A percentile compares a stretch with the other conserved stretches of the same genome.
These are phyloP conservation scores for Penicillium antarcticum DNA, from an alignment of 495 filamentous ascomycete genomes.

Conservation along the genomic window DNA sequence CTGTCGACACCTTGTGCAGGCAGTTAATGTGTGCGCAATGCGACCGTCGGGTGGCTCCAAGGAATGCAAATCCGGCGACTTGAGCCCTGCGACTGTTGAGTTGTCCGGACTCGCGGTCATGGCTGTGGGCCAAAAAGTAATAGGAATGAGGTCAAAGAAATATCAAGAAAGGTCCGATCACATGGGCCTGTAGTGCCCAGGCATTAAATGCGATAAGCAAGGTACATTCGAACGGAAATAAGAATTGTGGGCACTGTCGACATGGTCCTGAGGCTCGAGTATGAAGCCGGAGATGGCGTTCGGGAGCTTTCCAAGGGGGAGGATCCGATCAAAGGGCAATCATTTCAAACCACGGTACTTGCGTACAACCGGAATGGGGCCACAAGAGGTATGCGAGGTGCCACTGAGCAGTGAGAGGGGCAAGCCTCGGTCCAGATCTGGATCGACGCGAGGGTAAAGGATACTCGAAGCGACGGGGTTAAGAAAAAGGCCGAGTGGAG, in stretches of 20 bases:
- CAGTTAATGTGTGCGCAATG: constrained; percentile 81
- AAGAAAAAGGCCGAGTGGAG: neutral
- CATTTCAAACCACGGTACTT: constrained; percentile 1
- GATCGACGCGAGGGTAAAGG: constrained; percentile 13
- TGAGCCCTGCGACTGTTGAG: constrained; percentile 10
- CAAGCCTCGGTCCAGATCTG: constrained; percentile 25
- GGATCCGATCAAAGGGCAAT: constrained; percentile 5
- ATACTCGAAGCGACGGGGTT: constrained; percentile 20
- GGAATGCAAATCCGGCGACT: constrained; percentile 21
- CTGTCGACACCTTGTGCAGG: constrained; percentile 81
- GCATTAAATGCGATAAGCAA: constrained; percentile 4
- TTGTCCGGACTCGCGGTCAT: constrained; percentile 21
- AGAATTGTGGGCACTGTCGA: constrained; percentile 12
- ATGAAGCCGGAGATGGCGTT: neutral
- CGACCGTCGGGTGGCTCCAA: constrained; percentile 38
- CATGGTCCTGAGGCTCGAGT: constrained; percentile 15
- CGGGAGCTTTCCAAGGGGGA: constrained; percentile 1
- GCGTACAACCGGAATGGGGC: neutral
- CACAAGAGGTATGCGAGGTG: neutral
- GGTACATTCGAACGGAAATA: constrained; percentile 7
- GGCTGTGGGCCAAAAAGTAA: neutral
- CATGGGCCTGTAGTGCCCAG: constrained; percentile 11
- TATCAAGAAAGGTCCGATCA: constrained; percentile 10
- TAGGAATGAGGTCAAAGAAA: constrained; percentile 1
- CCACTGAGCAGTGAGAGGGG: neutral